Evolutionary conservation across 768 basidiomycete species (phyloP), one percentile per base, ranked within the genome.

Genomic region (Russula dissimulans): DNA sequence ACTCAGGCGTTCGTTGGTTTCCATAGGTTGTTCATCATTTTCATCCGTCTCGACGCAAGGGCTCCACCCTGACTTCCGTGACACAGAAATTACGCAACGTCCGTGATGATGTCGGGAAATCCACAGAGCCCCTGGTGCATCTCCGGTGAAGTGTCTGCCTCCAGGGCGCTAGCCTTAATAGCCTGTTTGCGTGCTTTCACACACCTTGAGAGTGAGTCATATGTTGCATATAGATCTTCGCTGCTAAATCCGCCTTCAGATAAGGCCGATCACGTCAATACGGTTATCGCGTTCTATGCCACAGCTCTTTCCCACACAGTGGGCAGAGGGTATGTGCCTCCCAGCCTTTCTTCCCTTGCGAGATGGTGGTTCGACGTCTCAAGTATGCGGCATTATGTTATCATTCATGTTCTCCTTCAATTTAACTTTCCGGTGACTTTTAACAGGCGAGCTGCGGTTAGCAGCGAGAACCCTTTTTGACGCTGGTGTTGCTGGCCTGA

Each of bases 401-500:
- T 17, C 29, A 34, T 26, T 36, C 34, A 36, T 5, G 34, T 38
- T 64, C 45, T 11, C 53, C 4, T 6, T 41, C 49, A 42, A 31
- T 63, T 68, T 39, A 54, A 3, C 2, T 11, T 43, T 12, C 32
- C 17, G 64, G 10, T 49, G 36, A 47, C 18, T 48, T 29, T 59
- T 53, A 63, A 44, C 67, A 89, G 87, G 74, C 55, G 91, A 95
- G 57, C 70, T 94, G 0, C 84, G 91, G 46, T 82, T 85, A 52
- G 85, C 93, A 0, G 85, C 91, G 9, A 79, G 87, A 50, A 71
- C 84, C 3, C 74, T 95, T 1, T 93, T 97, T 58, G 90, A 92
- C 45, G 81, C 91, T 2, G 79, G 83, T 0, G 75, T 95, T 0
- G 80, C 80, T 8, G 77, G 80, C 43, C 72, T 94, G 64, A 75